Evolutionary conservation across 441 rosid species (phyloP), one percentile per base, ranked within the genome.

Genomic region (Populus hybrid): DNA sequence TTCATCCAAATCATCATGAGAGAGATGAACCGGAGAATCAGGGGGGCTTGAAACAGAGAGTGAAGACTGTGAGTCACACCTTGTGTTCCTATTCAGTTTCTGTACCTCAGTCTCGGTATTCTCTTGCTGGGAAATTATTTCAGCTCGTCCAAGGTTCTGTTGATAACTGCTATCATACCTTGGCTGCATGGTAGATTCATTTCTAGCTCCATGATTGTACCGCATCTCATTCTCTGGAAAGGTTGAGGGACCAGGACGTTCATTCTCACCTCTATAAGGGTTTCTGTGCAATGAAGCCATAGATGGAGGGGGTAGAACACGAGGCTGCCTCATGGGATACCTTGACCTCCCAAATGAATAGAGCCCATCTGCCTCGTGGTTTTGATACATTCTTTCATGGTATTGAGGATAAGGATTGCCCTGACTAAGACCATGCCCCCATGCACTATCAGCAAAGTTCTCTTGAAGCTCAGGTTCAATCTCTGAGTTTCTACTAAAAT

Each of bases 1-100:
- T 68, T 93, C 98, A 83, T 96, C 99, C 92, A 94, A 84, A 75
- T 93, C 96, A 89, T 96, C 98, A 82, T 96, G 96, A 78, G 99
- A 96, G 76, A 96, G 89, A 84, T 89, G 96, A 79, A 87, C 83
- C 0, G 98, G 99, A 81, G 99, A 94, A 85, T 85, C 91, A 77
- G 98, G 99, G 9, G 98, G 93, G 82, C 98, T 96, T 67, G 98
- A 83, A 80, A 96, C 94, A 74, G 94, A 94, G 35, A 96, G 89
- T 59, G 99, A 96, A 77, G 98, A 96, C 87, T 90, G 98, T 56
- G 99, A 96, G 81, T 92, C 97, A 73, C 97, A 94, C 80, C 89
- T 86, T 63, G 90, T 77, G 71, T 82, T 84, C 76, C 80, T 81
- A 83, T 88, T 92, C 66, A 88, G 77, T 68, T 83, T 86, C 81